A percentile compares a stretch with the other conserved stretches of the same genome.
Conservation (phyloP, 139 green algal genomes). For the Diplosphaera chodatii region DNA sequence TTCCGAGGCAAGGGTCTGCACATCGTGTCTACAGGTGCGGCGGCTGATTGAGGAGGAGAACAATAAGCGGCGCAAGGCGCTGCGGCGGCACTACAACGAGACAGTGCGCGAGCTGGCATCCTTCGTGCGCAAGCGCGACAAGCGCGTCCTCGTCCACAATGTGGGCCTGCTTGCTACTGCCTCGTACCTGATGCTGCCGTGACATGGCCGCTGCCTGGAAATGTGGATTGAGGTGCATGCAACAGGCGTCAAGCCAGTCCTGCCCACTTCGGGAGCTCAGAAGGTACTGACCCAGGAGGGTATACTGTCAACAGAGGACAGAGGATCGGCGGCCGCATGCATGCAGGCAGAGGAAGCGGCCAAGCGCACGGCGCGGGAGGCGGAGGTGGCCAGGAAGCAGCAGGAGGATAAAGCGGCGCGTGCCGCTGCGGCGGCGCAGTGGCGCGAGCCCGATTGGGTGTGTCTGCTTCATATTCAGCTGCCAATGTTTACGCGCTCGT, state of each 20-base stretch:
- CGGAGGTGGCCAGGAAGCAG: background rate
- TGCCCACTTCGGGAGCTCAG: no score
- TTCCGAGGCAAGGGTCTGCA: no score
- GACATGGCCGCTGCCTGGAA: no score
- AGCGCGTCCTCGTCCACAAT: constrained; percentile 48
- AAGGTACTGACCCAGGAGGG: no score
- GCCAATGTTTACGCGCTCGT: no score
- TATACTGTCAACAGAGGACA: no score
- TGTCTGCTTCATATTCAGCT: no score
- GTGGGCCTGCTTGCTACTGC: background rate
- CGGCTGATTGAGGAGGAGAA: constrained; percentile 93
- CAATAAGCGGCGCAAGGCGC: constrained; percentile 46
- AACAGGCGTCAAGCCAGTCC: no score
- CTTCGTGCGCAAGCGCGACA: constrained; percentile 87
- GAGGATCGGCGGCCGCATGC: no score
- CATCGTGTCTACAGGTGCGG: constrained; percentile 65
- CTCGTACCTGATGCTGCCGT: background rate
- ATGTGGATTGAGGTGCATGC: no score
- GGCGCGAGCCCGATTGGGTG: constrained; percentile 44
- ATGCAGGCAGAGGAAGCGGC: constrained; percentile 16
- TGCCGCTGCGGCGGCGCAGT: constrained; percentile 17
- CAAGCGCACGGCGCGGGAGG: background rate
- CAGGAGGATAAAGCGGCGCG: constrained; percentile 30
- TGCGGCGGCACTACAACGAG: constrained; percentile 70
- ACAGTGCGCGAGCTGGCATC: constrained; percentile 74